Conservation (phyloP, 768 basidiomycete species). For the Serendipita indica region DNA sequence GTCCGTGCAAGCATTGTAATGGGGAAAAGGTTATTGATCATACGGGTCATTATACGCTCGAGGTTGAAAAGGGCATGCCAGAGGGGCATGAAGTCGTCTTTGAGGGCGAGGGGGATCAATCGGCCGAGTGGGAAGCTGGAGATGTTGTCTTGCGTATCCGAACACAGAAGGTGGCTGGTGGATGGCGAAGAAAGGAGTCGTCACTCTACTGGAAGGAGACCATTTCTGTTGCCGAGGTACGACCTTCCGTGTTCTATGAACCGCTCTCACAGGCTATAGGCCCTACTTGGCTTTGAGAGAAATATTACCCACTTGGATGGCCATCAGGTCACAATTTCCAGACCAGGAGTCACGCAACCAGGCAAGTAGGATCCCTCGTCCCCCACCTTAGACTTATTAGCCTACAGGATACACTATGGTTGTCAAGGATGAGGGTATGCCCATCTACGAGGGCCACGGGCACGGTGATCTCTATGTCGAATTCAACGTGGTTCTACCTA, state of each 20-base stretch:
- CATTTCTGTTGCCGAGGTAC: slow-evolving; percentile 80
- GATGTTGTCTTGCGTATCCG: slow-evolving; percentile 79
- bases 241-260: slow-evolving; percentile 2
- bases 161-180: slow-evolving; percentile 60
- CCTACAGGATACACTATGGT: slow-evolving; percentile 67
- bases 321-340: slow-evolving; percentile 49
- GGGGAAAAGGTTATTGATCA: slow-evolving; percentile 74
- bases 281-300: slow-evolving; percentile 88
- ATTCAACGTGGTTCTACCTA: slow-evolving; percentile 82
- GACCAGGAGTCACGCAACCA: slow-evolving; percentile 82
- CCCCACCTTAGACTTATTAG: not conserved
- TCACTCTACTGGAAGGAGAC: slow-evolving; percentile 87
- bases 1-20: slow-evolving; percentile 65
- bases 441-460: slow-evolving; percentile 37
- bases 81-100: slow-evolving; percentile 89
- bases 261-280: slow-evolving; percentile 32
- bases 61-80: slow-evolving; percentile 75
- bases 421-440: slow-evolving; percentile 84
- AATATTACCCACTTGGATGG: slow-evolving; percentile 90
- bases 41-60: slow-evolving; percentile 68
- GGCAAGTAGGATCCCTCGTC: slow-evolving; percentile 29
- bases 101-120: slow-evolving; percentile 94
- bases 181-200: slow-evolving; percentile 79
- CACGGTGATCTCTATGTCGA: slow-evolving; percentile 84
- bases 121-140: slow-evolving; percentile 89